These are phyloP conservation scores for Auriscalpium microsporum DNA, from an alignment of 768 basidiomycete genomes.

Conservation along the genomic window DNA sequence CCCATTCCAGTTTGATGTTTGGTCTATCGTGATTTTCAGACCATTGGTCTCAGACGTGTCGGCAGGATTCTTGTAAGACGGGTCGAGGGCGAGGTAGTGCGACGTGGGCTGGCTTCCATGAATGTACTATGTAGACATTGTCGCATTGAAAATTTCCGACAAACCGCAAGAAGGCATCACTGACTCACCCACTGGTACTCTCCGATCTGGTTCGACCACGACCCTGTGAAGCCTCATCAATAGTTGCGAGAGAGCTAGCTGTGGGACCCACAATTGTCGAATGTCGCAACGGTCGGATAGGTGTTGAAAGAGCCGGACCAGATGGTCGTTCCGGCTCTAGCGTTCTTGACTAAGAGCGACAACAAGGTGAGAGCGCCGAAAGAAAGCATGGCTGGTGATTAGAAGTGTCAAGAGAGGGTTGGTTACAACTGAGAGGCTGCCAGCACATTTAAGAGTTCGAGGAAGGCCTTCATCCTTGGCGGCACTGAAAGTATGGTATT, in stretches of 20 bases:
- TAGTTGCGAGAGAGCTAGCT: neutral
- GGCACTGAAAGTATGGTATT: no score
- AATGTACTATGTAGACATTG: conserved; percentile 30
- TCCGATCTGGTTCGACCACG: conserved; percentile 46
- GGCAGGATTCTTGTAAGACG: conserved; percentile 53
- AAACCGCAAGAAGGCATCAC: neutral
- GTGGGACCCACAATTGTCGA: conserved; percentile 41
- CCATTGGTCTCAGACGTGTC: conserved; percentile 41
- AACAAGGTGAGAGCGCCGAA: conserved; percentile 18
- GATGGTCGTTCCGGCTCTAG: conserved; percentile 40
- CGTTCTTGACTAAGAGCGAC: conserved; percentile 20
- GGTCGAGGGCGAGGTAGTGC: conserved; percentile 40
- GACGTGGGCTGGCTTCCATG: conserved; percentile 46
- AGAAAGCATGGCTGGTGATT: conserved; percentile 18
- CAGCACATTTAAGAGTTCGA: no score
- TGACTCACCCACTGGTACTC: conserved; percentile 46
- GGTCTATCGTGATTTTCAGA: conserved; percentile 46
- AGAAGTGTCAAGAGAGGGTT: no score
- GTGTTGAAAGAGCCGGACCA: conserved; percentile 51
- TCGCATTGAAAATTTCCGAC: neutral
- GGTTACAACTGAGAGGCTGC: no score
- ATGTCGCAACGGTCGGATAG: conserved; percentile 36
- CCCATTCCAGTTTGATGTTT: conserved; percentile 47
- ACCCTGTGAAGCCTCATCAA: conserved; percentile 29
- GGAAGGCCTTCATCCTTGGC: no score